These are phyloP conservation scores for Termitomyces sp. DNA, from an alignment of 768 basidiomycete genomes.

Conservation along the genomic window DNA sequence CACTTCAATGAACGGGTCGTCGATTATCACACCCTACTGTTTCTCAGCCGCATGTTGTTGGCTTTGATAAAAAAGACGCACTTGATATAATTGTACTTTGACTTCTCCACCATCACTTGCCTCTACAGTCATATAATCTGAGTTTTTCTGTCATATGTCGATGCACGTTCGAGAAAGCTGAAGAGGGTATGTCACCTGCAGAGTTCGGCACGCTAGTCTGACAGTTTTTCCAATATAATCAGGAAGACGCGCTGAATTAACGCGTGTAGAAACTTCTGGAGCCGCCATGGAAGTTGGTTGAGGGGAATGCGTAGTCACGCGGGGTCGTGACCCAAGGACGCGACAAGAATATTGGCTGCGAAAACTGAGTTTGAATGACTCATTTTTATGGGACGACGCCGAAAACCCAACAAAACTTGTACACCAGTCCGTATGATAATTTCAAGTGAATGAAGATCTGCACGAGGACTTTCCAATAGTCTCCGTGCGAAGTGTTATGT, in stretches of 20 bases:
- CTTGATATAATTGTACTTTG: slow-evolving; percentile 33
- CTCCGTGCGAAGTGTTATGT: too few species aligned
- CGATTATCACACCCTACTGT: slow-evolving; percentile 35
- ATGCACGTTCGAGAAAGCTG: not conserved
- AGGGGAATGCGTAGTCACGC: not conserved
- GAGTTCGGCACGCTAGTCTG: slow-evolving; percentile 53
- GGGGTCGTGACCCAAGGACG: not conserved
- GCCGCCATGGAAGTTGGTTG: not conserved
- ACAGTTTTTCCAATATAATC: slow-evolving; percentile 50
- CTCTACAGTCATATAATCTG: slow-evolving; percentile 48
- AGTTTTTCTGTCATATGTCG: slow-evolving; percentile 27
- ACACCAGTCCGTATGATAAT: too few species aligned
- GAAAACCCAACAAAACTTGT: too few species aligned
- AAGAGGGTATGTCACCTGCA: slow-evolving; percentile 32
- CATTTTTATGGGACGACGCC: too few species aligned
- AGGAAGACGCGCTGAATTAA: slow-evolving; percentile 55
- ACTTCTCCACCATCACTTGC: slow-evolving; percentile 66
- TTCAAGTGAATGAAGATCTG: too few species aligned
- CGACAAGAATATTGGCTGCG: not conserved
- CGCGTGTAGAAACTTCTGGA: slow-evolving; percentile 37
- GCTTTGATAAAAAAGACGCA: slow-evolving; percentile 18
- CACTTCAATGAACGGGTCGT: slow-evolving; percentile 57
- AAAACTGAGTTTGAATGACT: not conserved
- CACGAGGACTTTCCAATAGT: too few species aligned
- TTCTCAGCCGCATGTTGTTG: not conserved